Base-by-base conservation (phyloP, 2,329 filamentous ascomycete genomes). In the Samsoniella hepiali region DNA sequence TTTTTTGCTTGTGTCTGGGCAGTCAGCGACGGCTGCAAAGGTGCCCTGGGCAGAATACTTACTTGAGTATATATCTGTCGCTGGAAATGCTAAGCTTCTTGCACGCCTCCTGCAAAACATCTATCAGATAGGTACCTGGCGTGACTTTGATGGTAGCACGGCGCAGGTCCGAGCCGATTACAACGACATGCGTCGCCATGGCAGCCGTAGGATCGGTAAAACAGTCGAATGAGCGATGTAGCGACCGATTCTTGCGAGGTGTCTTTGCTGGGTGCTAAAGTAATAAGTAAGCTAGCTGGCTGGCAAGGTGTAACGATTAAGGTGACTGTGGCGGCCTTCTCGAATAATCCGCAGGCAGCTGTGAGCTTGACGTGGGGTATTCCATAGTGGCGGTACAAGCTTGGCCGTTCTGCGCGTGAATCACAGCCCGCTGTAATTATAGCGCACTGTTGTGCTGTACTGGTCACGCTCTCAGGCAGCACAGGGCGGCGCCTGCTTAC, bases 141-240 rank as follows among this genome's bases (percentile, higher is more conserved):
- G 84, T 89, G 63, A 95, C 93, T 76, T 96, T 96, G 76, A 99
- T 82, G 49, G 86, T 90, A 58, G 88, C 85, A 70, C 92, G 86
- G 68, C 90, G 88, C 69, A 93, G 84, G 69, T 91, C 88, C 45
- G 89, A 87, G 74, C 94, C 89, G 68, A 97, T 88, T 60, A 98
- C 91, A 69, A 93, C 89, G 64, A 98, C 92, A 74, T 95, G 90
- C 60, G 93, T 90, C 68, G 92, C 87, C 91, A 97, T 97, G 51
- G 50, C 40, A 47, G 42, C 59, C 17, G 50, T 55, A 27, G 32
- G 6, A 10, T 17, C 32, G 11, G 47, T 31, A 50, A n/a, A 38
- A 5, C 9, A 29, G 22, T 34, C 29, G 15, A 7, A 49, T 11
- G 7, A 9, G 29, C 15, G 6, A 5, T 6, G 11, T 22, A 50